Conservation (phyloP, 805 yeast species). For the Lipomyces japonicus region DNA sequence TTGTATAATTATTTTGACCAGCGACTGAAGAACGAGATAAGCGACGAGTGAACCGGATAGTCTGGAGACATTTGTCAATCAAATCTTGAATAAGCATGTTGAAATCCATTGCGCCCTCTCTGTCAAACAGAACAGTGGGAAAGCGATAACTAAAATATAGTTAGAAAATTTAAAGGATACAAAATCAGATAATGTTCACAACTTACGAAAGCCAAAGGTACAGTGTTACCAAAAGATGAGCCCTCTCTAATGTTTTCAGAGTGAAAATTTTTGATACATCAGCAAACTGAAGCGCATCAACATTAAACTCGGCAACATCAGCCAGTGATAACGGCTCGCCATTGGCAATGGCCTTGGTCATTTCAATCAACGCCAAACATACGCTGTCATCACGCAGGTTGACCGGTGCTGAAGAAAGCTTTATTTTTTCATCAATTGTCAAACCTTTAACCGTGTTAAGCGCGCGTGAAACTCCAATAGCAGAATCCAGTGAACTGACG, state of each 20-base stretch:
- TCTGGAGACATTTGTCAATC: constrained; percentile 20
- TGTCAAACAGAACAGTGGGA: constrained; percentile 75
- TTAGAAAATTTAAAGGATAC: neutral
- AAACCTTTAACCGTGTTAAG: constrained; percentile 45
- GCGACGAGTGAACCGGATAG: constrained; percentile 18
- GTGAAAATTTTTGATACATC: constrained; percentile 14
- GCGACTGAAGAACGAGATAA: neutral
- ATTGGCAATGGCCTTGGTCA: constrained; percentile 53
- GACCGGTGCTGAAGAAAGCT: constrained; percentile 62
- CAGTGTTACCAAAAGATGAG: constrained; percentile 33
- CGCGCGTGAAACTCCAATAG: constrained; percentile 43
- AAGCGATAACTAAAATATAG: constrained; percentile 47
- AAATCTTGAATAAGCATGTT: constrained; percentile 38
- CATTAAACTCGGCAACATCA: constrained; percentile 42
- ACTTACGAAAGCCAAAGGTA: constrained; percentile 78
- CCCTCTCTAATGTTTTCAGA: constrained; percentile 22
- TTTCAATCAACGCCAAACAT: constrained; percentile 45
- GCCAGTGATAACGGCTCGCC: constrained; percentile 54
- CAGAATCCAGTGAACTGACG: constrained; percentile 42
- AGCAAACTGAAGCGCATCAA: constrained; percentile 17
- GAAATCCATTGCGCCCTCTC: constrained; percentile 66
- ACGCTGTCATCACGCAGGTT: constrained; percentile 37
- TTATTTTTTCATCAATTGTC: constrained; percentile 54
- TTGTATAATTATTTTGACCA: no score
- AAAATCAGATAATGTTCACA: neutral